These are phyloP conservation scores for Aquilaria yunnanensis DNA, from an alignment of 345 rosid species.

Conservation along the genomic window DNA sequence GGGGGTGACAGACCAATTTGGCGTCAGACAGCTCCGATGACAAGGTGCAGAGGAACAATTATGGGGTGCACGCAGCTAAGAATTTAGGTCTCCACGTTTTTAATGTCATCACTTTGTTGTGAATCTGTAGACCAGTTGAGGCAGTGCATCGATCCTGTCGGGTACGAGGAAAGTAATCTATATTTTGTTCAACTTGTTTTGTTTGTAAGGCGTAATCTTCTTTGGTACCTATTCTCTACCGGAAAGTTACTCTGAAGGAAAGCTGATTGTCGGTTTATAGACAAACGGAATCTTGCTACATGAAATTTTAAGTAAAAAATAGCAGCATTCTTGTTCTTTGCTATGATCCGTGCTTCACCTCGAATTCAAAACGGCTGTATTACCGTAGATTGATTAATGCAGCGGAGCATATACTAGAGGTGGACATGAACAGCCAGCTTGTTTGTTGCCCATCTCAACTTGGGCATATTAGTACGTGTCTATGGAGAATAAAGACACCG, in stretches of 20 bases:
- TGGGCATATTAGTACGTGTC: no score
- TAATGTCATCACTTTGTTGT: background rate
- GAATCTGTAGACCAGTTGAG: constrained; percentile 16
- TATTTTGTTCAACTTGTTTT: constrained; percentile 10
- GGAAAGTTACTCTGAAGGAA: background rate
- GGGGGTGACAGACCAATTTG: constrained; percentile 70
- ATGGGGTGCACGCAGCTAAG: constrained; percentile 76
- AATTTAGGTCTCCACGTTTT: constrained; percentile 32
- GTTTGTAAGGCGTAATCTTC: constrained; percentile 13
- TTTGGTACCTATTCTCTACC: background rate
- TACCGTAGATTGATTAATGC: no score
- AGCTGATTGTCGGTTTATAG: background rate
- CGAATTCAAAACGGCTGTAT: no score
- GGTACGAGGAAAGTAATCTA: constrained; percentile 17
- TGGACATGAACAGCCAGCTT: no score
- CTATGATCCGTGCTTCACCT: no score
- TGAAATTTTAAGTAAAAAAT: no score
- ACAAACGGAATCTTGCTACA: no score
- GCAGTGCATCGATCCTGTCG: constrained; percentile 16
- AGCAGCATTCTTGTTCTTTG: no score
- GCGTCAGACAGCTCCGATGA: constrained; percentile 80
- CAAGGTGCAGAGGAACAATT: constrained; percentile 74
- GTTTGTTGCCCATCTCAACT: no score
- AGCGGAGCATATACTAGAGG: no score
- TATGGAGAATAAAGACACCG: no score